These are phyloP conservation scores for Dactylellina haptotyla DNA, from an alignment of 2,329 filamentous ascomycete species.

Conservation along the genomic window DNA sequence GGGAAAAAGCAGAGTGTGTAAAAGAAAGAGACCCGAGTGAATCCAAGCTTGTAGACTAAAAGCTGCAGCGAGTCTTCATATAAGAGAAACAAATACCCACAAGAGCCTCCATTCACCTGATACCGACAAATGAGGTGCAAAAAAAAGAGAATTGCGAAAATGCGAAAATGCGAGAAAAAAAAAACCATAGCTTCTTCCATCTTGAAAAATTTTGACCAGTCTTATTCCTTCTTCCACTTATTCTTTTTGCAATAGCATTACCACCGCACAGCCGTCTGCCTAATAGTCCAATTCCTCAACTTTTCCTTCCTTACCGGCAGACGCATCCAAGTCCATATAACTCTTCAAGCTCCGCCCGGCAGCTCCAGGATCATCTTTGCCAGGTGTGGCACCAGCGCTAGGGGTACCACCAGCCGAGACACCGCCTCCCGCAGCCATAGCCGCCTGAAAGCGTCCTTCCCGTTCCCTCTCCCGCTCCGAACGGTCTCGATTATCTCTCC, in stretches of 20 bases:
- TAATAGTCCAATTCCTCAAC: conserved; percentile 92
- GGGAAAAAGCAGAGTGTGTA: not conserved
- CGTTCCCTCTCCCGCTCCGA: conserved; percentile 61
- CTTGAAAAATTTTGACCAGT: conserved; percentile 8
- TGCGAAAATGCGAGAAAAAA: conserved; percentile 5
- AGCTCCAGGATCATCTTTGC: conserved; percentile 83
- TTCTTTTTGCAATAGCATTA: conserved; percentile 14
- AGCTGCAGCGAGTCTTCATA: conserved; percentile 3
- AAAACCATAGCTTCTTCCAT: not conserved
- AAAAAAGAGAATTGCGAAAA: not conserved
- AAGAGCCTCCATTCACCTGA: conserved; percentile 34
- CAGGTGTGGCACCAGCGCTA: conserved; percentile 79
- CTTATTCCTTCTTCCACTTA: not conserved
- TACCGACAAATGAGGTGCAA: too few relatives aligned
- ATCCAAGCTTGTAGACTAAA: not conserved
- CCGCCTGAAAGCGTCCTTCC: conserved; percentile 66
- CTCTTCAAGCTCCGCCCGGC: conserved; percentile 93
- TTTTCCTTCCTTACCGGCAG: conserved; percentile 70
- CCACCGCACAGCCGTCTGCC: too few relatives aligned
- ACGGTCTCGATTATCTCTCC: conserved; percentile 48
- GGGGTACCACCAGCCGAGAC: conserved; percentile 77
- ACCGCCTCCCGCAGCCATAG: conserved; percentile 62
- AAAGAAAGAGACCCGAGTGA: not conserved
- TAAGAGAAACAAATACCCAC: conserved; percentile 16
- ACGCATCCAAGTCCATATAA: conserved; percentile 95